Evolutionary conservation across 345 rosid species (phyloP).

Genomic region (Lumnitzera racemosa): DNA sequence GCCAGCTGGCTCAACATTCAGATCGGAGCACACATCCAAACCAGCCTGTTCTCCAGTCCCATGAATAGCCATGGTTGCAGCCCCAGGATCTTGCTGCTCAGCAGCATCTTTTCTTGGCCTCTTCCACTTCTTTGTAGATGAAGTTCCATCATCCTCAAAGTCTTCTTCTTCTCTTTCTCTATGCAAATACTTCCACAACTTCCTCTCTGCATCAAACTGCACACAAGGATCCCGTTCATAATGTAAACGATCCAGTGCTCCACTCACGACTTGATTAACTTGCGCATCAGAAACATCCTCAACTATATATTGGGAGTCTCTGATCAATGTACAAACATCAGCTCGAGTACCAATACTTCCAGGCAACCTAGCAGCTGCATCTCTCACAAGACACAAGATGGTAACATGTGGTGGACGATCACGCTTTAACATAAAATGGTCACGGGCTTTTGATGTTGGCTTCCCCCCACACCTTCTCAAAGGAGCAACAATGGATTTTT

Average conservation of each 20-base stretch:
- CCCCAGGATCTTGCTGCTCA: conserved; percentile 73
- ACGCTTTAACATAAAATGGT: conserved; percentile 98
- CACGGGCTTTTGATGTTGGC: conserved; percentile 99
- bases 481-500: conserved; percentile 93
- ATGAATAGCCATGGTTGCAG: conserved; percentile 56
- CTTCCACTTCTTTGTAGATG: conserved; percentile 99
- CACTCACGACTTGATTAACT: conserved; percentile 94
- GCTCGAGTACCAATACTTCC: conserved; percentile 99
- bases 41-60: conserved; percentile 56
- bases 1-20: conserved; percentile 47
- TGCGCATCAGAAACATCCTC: conserved; percentile 93
- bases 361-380: conserved; percentile 96
- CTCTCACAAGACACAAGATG: conserved; percentile 94
- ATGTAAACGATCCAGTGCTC: conserved; percentile 97
- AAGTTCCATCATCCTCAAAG: conserved; percentile 99
- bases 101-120: conserved; percentile 86
- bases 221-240: conserved; percentile 99
- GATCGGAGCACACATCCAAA: conserved; percentile 59
- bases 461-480: conserved; percentile 98
- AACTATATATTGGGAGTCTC: conserved; percentile 87
- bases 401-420: conserved; percentile 99
- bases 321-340: conserved; percentile 94
- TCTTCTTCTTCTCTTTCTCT: conserved; percentile 98
- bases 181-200: conserved; percentile 95
- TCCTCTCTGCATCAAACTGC: conserved; percentile 85